Base-by-base conservation (phyloP, 176 grass and related monocot genomes). In the Aegilops tauschii region DNA sequence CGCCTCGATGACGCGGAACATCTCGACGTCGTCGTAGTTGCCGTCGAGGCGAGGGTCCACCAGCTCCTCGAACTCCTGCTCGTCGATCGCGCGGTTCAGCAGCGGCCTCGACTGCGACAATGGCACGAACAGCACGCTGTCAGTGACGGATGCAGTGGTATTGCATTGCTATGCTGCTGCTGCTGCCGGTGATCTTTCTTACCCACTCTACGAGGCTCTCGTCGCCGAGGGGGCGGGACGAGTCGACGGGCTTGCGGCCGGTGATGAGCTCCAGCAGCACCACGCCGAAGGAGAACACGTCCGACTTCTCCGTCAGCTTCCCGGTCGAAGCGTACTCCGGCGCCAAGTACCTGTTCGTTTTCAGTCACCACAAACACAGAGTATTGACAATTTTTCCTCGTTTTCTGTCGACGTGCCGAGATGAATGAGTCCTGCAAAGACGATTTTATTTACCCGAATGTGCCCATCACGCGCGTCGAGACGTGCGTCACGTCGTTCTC, bases 121-220 rank as follows among this genome's bases (percentile, higher is more conserved):
- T 11, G 52, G n/a, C 11, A 42, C 4, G 21, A 37, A 10, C 42
- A 44, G 42, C 78, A 23, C 50, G 14, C 40, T n/a, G 25, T 86
- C 39, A 45, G 4, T 40, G 10, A 76, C 66, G 20, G 8, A 32
- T 73, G 20, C 6, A n/a, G 20, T 25, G 76, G 4, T 17, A 28
- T 6, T 34, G 14, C 13, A 25, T 9, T 3, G 40, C 2, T 6
- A 25, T 58, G 3, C 9, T 9, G 20, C 14, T 77, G 20, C 14
- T 77, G 17, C 0, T 66, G 30, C 29, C 1, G 50, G 50, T 54
- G 50, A 7, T 18, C 50, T 54, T 79, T 9, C 90, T 93, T 96
- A 98, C 97, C 97, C 97, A 98, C 84, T 98, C 94, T 40, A 96
- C 92, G 62, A 98, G 92, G 79, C 97, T 98, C 87, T 98, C 94